These are phyloP conservation scores for Ilex asprella DNA, from an alignment of 257 asterid species.

Conservation along the genomic window DNA sequence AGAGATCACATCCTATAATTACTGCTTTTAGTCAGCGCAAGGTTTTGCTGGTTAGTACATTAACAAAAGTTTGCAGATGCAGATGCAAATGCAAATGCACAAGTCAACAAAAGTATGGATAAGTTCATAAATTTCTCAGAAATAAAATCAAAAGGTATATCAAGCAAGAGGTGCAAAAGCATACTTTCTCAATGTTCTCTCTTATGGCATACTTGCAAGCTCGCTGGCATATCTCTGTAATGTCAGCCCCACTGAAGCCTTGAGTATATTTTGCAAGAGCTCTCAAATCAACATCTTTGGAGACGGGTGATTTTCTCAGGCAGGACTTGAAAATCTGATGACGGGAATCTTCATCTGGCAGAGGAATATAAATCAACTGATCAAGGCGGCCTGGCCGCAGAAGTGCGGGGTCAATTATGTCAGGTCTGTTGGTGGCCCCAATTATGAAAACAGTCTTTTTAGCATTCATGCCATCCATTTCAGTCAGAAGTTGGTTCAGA, in stretches of 20 bases:
- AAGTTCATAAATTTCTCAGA: not conserved
- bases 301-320: conserved; percentile 46
- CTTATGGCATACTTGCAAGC: conserved; percentile 56
- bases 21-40: too few species aligned
- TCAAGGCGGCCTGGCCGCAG: conserved; percentile 62
- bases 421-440: conserved; percentile 61
- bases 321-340: conserved; percentile 49
- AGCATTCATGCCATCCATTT: conserved; percentile 60
- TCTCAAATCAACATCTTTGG: conserved; percentile 42
- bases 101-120: not conserved
- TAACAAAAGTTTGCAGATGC: not conserved
- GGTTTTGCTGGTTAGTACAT: too few species aligned
- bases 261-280: conserved; percentile 53
- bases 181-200: conserved; percentile 53
- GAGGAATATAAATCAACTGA: conserved; percentile 52
- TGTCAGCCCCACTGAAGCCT: conserved; percentile 57
- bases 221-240: conserved; percentile 51
- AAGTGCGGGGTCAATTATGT: conserved; percentile 52
- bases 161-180: not conserved
- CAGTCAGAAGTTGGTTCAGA: conserved; percentile 52
- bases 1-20: too few species aligned
- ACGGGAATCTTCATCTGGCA: conserved; percentile 56
- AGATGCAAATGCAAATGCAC: not conserved
- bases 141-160: not conserved
- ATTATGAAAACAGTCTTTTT: conserved; percentile 54